phyloP scores from a whole-genome alignment of 345 rosid species.

The Hibiscus trionum region DNA sequence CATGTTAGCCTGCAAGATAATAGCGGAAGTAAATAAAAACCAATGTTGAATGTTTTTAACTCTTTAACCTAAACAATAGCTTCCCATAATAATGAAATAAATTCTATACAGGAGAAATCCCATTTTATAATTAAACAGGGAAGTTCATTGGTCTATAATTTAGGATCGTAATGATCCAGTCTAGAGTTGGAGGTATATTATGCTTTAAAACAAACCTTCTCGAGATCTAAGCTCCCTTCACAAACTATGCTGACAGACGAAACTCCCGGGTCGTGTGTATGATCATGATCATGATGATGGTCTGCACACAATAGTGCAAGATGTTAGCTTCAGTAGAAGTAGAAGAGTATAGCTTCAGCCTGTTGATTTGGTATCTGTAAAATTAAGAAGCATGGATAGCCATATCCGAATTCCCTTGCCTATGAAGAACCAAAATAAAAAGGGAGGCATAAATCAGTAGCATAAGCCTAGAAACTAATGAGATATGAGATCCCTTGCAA shows the following conservation, averaged over 20 bases:
- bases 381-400: not conserved
- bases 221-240: constrained; percentile 89
- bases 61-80: not conserved
- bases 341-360: constrained; percentile 4
- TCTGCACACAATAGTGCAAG: constrained; percentile 34
- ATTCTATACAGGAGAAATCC: not conserved
- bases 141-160: not conserved
- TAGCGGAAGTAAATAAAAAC: not conserved
- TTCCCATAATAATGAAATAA: not conserved
- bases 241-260: constrained; percentile 89
- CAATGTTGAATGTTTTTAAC: not conserved
- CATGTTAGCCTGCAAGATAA: constrained; percentile 60
- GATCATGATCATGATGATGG: constrained; percentile 62
- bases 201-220: constrained; percentile 52
- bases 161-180: not conserved
- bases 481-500: not conserved
- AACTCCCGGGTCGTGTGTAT: constrained; percentile 91
- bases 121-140: not conserved
- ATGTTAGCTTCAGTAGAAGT: not conserved
- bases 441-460: not conserved
- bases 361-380: not conserved
- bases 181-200: not conserved
- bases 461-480: not conserved
- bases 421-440: not conserved
- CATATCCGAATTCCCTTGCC: not conserved